These are phyloP conservation scores for Lepidium sativum DNA, from an alignment of 345 rosid genomes.

Conservation along the genomic window DNA sequence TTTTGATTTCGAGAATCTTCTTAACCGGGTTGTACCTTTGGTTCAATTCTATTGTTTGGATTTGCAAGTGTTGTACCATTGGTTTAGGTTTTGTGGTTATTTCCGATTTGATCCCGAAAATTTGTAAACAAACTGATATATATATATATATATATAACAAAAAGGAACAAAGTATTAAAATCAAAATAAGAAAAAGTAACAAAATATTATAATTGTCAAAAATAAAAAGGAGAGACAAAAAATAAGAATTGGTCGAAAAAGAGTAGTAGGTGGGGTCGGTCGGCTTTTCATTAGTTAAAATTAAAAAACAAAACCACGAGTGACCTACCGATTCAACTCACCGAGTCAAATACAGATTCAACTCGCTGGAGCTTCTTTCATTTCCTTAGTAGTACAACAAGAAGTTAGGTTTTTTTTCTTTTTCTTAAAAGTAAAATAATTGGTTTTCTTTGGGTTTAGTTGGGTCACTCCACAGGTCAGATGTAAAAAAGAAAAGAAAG, in stretches of 20 bases:
- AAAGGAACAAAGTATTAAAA: not conserved
- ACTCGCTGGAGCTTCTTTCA: conserved; percentile 13
- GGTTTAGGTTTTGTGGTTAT: no score
- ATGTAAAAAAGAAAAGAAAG: conserved; percentile 14
- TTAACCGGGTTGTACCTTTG: no score
- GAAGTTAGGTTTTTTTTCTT: conserved; percentile 5
- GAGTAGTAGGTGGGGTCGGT: conserved; percentile 25
- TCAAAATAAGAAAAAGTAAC: not conserved
- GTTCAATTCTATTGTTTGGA: no score
- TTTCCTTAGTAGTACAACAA: not conserved
- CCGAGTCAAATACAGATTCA: conserved; percentile 10
- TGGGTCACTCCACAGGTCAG: conserved; percentile 28
- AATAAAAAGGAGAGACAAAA: not conserved
- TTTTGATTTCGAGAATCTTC: no score
- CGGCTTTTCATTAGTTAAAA: conserved; percentile 22
- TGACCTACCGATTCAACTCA: conserved; percentile 23
- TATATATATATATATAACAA: no score
- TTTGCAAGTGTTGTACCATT: no score
- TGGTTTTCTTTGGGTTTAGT: conserved; percentile 9
- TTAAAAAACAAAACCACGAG: conserved; percentile 13
- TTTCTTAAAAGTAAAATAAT: not conserved
- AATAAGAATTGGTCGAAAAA: conserved; percentile 7
- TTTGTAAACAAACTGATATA: no score
- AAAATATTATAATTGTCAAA: not conserved
- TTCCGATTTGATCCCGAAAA: no score